These are phyloP conservation scores for Mortierella sp. DNA, from an alignment of 371 early-diverging fungal species.

Conservation along the genomic window DNA sequence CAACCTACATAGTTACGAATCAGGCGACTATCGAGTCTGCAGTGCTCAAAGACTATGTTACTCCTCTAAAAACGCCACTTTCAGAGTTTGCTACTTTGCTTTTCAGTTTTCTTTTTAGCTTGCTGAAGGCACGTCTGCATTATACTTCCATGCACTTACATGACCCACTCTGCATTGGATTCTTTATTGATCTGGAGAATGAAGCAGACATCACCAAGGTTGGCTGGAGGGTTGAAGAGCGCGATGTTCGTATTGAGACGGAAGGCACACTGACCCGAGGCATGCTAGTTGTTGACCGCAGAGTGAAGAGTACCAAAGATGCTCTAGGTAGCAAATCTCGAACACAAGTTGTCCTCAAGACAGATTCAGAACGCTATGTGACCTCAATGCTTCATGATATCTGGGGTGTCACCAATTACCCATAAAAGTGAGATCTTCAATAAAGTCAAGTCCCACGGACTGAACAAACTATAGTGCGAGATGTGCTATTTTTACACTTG, in stretches of 20 bases:
- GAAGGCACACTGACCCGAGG: slow-evolving; percentile 62
- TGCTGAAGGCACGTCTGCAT: slow-evolving; percentile 23
- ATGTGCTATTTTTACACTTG: not conserved
- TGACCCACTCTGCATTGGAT: slow-evolving; percentile 53
- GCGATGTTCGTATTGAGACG: slow-evolving; percentile 63
- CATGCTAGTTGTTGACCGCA: slow-evolving; percentile 62
- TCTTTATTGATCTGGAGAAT: slow-evolving; percentile 46
- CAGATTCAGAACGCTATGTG: slow-evolving; percentile 56
- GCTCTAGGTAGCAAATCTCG: slow-evolving; percentile 47
- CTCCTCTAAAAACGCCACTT: slow-evolving; percentile 44
- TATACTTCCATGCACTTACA: slow-evolving; percentile 48
- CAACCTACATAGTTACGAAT: slow-evolving; percentile 24
- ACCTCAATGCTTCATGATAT: slow-evolving; percentile 43
- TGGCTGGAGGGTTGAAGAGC: slow-evolving; percentile 50
- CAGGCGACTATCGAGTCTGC: slow-evolving; percentile 27
- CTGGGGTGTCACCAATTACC: slow-evolving; percentile 39
- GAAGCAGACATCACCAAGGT: slow-evolving; percentile 31
- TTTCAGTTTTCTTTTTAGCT: slow-evolving; percentile 30
- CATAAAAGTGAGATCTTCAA: not conserved
- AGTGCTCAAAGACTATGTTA: slow-evolving; percentile 24
- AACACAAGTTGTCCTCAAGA: slow-evolving; percentile 58
- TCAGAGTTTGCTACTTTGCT: slow-evolving; percentile 36
- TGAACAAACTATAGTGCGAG: too few relatives aligned
- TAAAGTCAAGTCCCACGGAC: not conserved
- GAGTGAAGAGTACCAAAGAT: slow-evolving; percentile 31